Percentiles rank a stretch among this genome's conserved stretches.
Evolutionary conservation across 495 filamentous ascomycete genomes (phyloP).

Genomic region (Tuber umbilicatum): DNA sequence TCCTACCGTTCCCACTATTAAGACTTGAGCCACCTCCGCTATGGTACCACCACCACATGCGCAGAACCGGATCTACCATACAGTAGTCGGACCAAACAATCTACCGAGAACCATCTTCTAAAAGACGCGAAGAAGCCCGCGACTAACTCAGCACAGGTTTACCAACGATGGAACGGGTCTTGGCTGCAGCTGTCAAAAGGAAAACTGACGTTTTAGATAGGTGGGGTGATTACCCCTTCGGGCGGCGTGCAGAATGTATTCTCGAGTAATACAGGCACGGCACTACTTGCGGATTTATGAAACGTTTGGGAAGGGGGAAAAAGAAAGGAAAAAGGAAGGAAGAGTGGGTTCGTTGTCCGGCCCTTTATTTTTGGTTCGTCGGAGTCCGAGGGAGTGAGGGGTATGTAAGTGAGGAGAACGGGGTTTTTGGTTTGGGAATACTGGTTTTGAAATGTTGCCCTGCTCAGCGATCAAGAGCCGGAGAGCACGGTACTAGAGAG

Average conservation of each 20-base stretch:
- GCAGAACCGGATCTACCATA: conserved; percentile 1
- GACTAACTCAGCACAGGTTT: background rate
- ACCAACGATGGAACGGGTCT: background rate
- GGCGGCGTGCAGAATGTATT: background rate
- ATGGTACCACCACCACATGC: background rate
- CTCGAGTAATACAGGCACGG: background rate
- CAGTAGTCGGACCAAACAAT: background rate
- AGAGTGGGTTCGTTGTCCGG: background rate
- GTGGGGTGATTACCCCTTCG: background rate
- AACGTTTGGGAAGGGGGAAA: background rate
- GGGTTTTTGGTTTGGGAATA: background rate
- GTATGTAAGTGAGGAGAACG: background rate
- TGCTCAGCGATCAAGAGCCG: background rate
- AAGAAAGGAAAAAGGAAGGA: background rate
- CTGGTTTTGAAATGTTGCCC: background rate
- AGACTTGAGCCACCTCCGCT: background rate
- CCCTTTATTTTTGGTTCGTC: background rate
- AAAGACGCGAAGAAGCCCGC: background rate
- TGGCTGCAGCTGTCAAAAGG: conserved; percentile 5
- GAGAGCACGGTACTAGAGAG: background rate
- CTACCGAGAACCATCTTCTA: background rate
- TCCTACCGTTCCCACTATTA: background rate
- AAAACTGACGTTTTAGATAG: background rate
- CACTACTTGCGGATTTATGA: background rate
- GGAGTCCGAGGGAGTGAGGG: background rate